These are phyloP conservation scores for Backusella mclennaniae DNA, from an alignment of 192 early-diverging fungal genomes.

Conservation along the genomic window DNA sequence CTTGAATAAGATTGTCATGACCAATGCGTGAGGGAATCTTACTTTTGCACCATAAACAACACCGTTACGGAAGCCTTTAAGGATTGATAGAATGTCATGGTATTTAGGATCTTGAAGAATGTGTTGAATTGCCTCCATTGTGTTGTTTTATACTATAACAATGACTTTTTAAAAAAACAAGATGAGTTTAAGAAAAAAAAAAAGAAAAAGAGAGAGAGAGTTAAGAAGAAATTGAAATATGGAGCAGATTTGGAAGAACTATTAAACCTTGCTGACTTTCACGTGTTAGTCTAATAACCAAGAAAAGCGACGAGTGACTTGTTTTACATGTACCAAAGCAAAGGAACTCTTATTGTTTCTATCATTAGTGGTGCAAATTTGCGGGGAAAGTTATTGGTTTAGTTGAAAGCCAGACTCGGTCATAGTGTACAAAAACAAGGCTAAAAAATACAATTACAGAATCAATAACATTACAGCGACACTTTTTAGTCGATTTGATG, in stretches of 20 bases:
- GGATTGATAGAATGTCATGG: conserved; percentile 77
- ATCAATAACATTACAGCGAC: neutral
- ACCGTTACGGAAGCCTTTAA: conserved; percentile 94
- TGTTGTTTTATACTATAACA: neutral
- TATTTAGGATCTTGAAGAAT: conserved; percentile 71
- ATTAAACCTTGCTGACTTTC: neutral
- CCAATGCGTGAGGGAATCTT: conserved; percentile 93
- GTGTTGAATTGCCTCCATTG: conserved; percentile 42
- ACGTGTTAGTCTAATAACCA: neutral
- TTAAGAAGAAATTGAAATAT: conserved; percentile 9
- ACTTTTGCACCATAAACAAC: conserved; percentile 96
- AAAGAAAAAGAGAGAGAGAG: neutral
- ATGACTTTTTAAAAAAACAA: neutral
- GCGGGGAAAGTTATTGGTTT: conserved; percentile 2
- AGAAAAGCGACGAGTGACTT: neutral
- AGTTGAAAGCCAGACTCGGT: neutral
- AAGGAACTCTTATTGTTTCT: neutral
- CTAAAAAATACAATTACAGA: neutral
- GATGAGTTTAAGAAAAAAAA: neutral
- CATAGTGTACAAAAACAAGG: neutral
- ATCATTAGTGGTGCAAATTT: neutral
- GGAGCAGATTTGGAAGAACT: neutral
- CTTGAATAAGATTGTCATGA: conserved; percentile 95
- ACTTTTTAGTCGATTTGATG: neutral
- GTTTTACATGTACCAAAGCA: neutral